Percentiles rank a stretch among this genome's conserved stretches.
phyloP scores from a whole-genome alignment of 371 early-diverging fungal genomes.

The Phascolomyces articulosus region DNA sequence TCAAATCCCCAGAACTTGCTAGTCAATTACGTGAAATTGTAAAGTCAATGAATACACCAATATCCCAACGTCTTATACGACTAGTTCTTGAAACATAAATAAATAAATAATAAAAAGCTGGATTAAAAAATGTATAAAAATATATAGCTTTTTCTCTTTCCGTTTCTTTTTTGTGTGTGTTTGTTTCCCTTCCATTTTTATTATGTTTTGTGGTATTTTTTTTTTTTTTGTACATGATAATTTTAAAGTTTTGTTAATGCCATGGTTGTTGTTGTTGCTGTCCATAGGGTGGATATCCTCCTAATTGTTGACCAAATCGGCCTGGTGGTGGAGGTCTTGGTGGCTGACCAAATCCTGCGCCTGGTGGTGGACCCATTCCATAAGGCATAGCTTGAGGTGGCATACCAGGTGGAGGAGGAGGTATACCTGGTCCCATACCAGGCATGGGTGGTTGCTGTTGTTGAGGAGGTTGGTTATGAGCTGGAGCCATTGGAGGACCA shows the following conservation, averaged over 20 bases:
- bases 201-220: neutral
- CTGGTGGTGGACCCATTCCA: conserved; percentile 14
- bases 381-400: conserved; percentile 22
- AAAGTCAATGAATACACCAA: conserved; percentile 48
- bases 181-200: neutral
- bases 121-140: neutral
- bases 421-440: conserved; percentile 6
- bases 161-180: neutral
- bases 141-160: neutral
- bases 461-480: no score
- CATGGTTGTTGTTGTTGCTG: conserved; percentile 6
- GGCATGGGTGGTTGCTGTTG: neutral
- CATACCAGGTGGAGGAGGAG: conserved; percentile 20
- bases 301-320: conserved; percentile 13
- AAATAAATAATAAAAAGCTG: no score
- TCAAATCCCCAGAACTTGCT: conserved; percentile 46
- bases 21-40: conserved; percentile 47
- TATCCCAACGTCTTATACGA: conserved; percentile 43
- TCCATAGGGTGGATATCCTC: conserved; percentile 26
- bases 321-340: conserved; percentile 7
- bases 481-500: conserved; percentile 43
- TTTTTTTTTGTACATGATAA: neutral
- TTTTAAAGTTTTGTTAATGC: no score
- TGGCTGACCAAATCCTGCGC: neutral
- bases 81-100: conserved; percentile 27